Conservation (phyloP, 257 asterid genomes). For the Solanum chilense region DNA sequence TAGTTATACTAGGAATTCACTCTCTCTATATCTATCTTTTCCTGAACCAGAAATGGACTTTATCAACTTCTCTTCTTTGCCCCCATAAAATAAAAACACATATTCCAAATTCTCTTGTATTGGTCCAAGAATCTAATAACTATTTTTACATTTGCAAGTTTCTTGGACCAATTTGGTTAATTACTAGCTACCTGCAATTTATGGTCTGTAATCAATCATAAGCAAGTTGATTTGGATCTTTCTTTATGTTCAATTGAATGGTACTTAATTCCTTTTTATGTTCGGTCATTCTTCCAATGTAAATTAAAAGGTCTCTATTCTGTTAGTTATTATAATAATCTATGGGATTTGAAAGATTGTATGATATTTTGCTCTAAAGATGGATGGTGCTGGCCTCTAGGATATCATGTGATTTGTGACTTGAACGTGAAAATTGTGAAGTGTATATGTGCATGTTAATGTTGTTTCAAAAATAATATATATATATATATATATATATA, state of each 20-base stretch:
- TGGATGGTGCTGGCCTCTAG: background rate
- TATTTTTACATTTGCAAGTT: background rate
- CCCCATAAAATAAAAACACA: background rate
- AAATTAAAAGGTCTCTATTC: background rate
- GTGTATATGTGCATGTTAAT: background rate
- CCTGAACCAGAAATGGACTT: background rate
- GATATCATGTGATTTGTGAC: background rate
- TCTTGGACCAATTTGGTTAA: background rate
- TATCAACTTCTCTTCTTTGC: background rate
- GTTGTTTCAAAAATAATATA: background rate
- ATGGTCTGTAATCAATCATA: background rate
- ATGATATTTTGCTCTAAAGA: background rate
- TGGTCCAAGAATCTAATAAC: constrained; percentile 1
- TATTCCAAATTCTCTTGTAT: background rate
- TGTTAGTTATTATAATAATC: background rate
- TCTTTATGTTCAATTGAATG: background rate
- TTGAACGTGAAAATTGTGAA: background rate
- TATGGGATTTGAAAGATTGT: background rate
- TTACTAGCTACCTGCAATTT: background rate
- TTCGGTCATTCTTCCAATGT: background rate
- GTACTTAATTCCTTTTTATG: background rate
- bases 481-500: too few species aligned
- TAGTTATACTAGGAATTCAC: background rate
- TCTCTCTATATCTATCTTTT: background rate
- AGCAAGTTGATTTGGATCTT: background rate